Evolutionary conservation across 768 basidiomycete genomes (phyloP), one percentile per base, ranked within the genome.

Genomic region (Tremella fuciformis): DNA sequence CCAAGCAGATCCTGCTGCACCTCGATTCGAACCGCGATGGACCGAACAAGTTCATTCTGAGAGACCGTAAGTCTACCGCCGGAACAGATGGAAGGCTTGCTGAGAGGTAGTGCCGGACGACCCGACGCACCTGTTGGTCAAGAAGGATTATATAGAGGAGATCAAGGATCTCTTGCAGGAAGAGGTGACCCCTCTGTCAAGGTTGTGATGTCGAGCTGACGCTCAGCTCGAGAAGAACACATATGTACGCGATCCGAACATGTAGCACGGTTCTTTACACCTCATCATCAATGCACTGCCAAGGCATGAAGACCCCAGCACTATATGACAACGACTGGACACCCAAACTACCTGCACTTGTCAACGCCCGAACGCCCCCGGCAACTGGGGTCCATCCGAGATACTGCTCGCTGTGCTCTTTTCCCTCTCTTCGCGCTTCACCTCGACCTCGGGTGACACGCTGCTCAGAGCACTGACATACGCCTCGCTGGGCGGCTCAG

Each of bases 201-300:
- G 6, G 22, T 22, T 15, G 8, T 15, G 16, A 8, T 6, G 3
- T 29, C 8, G 21, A 50, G 25, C 49, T 50, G 21, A 50, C 25
- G 6, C 8, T 21, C 50, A 73, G 71, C 63, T 73, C 42, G 71
- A 73, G 59, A 69, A 73, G 55, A 69, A 73, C 59, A 73, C 71
- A 9, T 73, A 69, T 59, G 54, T 65, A 19, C 64, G 63, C 47
- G 66, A 69, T 62, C 68, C 64, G 6, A 59, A 71, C 29, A 39
- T 67, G 44, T 64, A 48, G 15, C 41, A 25, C n/a, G 16, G 8
- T 34, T 11, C 53, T 18, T 11, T 34, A 13, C 42, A 26, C 21
- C 29, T 47, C 29, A 34, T 34, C 29, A 34, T 34, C 29, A 34
- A 34, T 34, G 29, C 29, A 11, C 29, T 11, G 29, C 4, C 29